Percentiles rank a stretch among this genome's conserved stretches.
Conservation (phyloP, 495 filamentous ascomycete genomes). For the Xanthoparmelia taractica region DNA sequence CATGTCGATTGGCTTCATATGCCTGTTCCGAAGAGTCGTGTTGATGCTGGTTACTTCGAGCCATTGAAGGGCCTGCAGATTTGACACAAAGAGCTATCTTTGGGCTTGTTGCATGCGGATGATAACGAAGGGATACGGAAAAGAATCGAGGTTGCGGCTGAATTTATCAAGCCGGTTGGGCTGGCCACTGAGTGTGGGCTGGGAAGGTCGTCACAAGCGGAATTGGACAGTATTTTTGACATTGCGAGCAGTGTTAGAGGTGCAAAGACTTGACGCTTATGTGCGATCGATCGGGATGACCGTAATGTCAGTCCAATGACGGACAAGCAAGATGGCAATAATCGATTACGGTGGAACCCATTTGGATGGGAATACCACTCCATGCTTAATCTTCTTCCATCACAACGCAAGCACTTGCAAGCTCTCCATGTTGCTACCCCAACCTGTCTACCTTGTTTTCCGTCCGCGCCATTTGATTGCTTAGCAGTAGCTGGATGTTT, state of each 20-base stretch:
- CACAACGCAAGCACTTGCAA: too few relatives aligned
- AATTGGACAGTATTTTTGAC: conserved; percentile 32
- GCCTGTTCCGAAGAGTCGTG: conserved; percentile 36
- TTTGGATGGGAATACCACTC: too few relatives aligned
- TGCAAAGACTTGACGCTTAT: too few relatives aligned
- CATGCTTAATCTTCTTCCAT: too few relatives aligned
- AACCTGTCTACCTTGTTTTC: too few relatives aligned
- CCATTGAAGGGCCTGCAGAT: conserved; percentile 31
- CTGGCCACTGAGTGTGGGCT: conserved; percentile 41
- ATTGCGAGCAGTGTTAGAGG: conserved; percentile 9
- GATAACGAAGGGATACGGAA: conserved; percentile 35
- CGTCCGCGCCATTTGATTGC: too few relatives aligned
- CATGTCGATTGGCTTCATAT: conserved; percentile 31
- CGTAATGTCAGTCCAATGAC: too few relatives aligned
- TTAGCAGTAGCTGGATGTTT: too few relatives aligned
- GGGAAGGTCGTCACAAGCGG: conserved; percentile 34
- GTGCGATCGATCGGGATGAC: too few relatives aligned
- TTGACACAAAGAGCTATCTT: conserved; percentile 29
- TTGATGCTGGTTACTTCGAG: conserved; percentile 30
- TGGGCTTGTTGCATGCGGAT: conserved; percentile 38
- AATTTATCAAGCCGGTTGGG: conserved; percentile 30
- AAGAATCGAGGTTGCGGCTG: conserved; percentile 32
- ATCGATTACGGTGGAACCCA: too few relatives aligned
- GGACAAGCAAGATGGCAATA: too few relatives aligned
- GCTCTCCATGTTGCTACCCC: too few relatives aligned